Evolutionary conservation across 2,329 filamentous ascomycete genomes (phyloP).

Genomic region (Botrytis byssoidea): DNA sequence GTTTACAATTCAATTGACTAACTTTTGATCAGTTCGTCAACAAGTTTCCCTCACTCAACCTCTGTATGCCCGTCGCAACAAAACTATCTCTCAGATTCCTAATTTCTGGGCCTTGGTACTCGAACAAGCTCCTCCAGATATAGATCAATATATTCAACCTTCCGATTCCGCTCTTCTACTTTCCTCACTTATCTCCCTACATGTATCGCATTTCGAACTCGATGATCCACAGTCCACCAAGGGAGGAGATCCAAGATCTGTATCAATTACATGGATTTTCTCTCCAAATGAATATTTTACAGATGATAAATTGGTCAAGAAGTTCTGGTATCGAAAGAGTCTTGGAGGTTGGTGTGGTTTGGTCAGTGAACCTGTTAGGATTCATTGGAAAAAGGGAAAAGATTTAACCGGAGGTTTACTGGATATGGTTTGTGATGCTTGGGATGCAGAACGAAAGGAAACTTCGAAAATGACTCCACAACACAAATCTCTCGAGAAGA

Average conservation of each 20-base stretch:
- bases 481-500: constrained; percentile 52
- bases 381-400: constrained; percentile 82
- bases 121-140: constrained; percentile 78
- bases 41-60: constrained; percentile 66
- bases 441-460: constrained; percentile 56
- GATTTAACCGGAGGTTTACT: constrained; percentile 82
- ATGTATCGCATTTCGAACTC: constrained; percentile 79
- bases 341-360: constrained; percentile 67
- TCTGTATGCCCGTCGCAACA: constrained; percentile 74
- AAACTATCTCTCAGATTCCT: constrained; percentile 68
- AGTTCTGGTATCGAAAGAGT: constrained; percentile 78
- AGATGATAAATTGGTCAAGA: constrained; percentile 79
- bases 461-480: constrained; percentile 45
- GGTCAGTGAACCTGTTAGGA: constrained; percentile 84
- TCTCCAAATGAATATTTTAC: constrained; percentile 78
- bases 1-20: background rate
- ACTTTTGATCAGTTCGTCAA: constrained; percentile 59
- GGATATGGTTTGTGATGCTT: constrained; percentile 68
- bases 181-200: constrained; percentile 63
- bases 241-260: constrained; percentile 74
- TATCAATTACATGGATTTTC: constrained; percentile 78
- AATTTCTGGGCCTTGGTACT: constrained; percentile 96
- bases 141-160: constrained; percentile 86
- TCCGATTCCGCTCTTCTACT: constrained; percentile 73
- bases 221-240: constrained; percentile 46